Percentiles rank a stretch among this genome's conserved stretches.
phyloP scores from a whole-genome alignment of 2,329 filamentous ascomycete genomes.

The Aspergillus quadrilineatus region DNA sequence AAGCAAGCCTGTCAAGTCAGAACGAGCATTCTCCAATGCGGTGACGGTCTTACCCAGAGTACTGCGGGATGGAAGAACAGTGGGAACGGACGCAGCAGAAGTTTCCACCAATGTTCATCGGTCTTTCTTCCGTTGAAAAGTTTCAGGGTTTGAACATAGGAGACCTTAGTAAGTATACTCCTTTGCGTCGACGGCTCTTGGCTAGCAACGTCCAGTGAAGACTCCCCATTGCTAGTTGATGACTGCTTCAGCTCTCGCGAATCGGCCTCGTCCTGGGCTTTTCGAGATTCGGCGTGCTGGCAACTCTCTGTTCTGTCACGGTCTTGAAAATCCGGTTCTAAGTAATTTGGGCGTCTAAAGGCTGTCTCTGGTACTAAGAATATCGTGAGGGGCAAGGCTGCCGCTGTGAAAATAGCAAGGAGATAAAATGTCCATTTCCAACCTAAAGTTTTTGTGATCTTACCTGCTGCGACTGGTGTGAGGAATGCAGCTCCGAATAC shows the following conservation, averaged over 20 bases:
- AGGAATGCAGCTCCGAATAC: constrained; percentile 70
- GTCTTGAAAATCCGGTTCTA: constrained; percentile 68
- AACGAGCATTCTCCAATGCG: constrained; percentile 11
- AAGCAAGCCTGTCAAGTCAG: constrained; percentile 53
- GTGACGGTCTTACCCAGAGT: constrained; percentile 62
- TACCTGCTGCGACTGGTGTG: constrained; percentile 87
- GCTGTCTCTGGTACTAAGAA: constrained; percentile 84
- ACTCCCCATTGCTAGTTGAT: constrained; percentile 1
- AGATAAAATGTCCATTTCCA: constrained; percentile 90
- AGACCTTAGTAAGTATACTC: constrained; percentile 48
- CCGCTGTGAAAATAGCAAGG: constrained; percentile 76
- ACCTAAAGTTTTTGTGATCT: constrained; percentile 72
- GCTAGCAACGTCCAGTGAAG: background rate
- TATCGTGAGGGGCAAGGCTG: constrained; percentile 67
- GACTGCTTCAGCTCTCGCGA: constrained; percentile 12
- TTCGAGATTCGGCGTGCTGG: constrained; percentile 12
- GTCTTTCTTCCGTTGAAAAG: constrained; percentile 82
- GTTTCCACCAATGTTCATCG: constrained; percentile 67
- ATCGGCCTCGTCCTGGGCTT: constrained; percentile 1
- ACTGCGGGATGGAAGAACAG: constrained; percentile 83
- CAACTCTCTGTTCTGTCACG: constrained; percentile 16
- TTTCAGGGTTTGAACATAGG: constrained; percentile 60
- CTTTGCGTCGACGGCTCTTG: constrained; percentile 11
- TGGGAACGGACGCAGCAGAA: constrained; percentile 72
- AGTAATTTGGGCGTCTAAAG: constrained; percentile 63